Conservation (phyloP, 495 filamentous ascomycete species). For the Eremomyces bilateralis region DNA sequence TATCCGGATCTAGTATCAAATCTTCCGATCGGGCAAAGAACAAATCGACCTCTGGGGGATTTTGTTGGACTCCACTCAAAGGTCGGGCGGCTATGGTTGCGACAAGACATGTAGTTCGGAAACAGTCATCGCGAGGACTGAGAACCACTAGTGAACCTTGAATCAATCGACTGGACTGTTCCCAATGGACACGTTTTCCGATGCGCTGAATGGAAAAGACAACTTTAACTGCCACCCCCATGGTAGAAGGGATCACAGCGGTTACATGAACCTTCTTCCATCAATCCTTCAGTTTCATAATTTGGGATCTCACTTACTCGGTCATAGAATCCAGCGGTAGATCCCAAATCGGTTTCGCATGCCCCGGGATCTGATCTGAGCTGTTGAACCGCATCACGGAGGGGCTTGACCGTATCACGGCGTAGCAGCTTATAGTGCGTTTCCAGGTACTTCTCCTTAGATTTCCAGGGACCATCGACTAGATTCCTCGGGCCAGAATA, state of each 20-base stretch:
- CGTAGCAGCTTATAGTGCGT: constrained; percentile 21
- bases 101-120: constrained; percentile 42
- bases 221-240: constrained; percentile 45
- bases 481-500: not conserved
- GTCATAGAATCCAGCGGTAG: constrained; percentile 51
- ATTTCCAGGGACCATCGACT: not conserved
- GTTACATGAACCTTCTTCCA: too few relatives aligned
- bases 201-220: constrained; percentile 48
- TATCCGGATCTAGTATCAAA: constrained; percentile 41
- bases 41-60: constrained; percentile 55
- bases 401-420: constrained; percentile 22
- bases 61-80: constrained; percentile 33
- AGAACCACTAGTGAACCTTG: constrained; percentile 51
- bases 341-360: constrained; percentile 11
- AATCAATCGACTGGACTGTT: constrained; percentile 48
- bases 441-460: constrained; percentile 16
- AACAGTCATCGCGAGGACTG: constrained; percentile 38
- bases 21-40: constrained; percentile 43
- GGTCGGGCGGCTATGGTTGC: constrained; percentile 56
- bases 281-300: constrained; percentile 4
- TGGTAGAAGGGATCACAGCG: too few relatives aligned
- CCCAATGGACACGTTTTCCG: constrained; percentile 52
- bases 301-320: constrained; percentile 39
- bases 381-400: constrained; percentile 18
- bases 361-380: constrained; percentile 11